phyloP scores from a whole-genome alignment of 176 grass and related monocot species.

The Rhynchospora tenuis region DNA sequence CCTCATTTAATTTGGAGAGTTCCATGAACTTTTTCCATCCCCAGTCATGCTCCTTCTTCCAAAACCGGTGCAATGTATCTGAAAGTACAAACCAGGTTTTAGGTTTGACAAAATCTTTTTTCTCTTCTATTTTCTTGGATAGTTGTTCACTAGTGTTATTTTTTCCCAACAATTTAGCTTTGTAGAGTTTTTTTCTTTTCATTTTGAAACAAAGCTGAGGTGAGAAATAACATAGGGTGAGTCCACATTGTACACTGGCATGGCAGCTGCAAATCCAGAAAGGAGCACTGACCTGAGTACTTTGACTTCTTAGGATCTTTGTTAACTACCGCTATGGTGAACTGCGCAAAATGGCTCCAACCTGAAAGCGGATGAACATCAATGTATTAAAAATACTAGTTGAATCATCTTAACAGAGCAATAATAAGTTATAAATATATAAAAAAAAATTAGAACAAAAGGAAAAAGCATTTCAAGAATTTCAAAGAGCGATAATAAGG shows the following conservation, averaged over 20 bases:
- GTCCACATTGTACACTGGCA: background rate
- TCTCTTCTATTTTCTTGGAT: background rate
- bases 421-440: background rate
- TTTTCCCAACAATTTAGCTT: background rate
- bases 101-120: background rate
- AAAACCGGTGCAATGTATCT: constrained; percentile 99
- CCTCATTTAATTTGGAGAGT: constrained; percentile 87
- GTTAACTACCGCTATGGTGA: constrained; percentile 99
- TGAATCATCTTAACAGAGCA: constrained; percentile 16
- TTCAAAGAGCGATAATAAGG: constrained; percentile 3
- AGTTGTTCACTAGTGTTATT: background rate
- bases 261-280: background rate
- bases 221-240: background rate
- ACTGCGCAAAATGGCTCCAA: constrained; percentile 96
- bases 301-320: constrained; percentile 99
- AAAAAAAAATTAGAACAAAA: constrained; percentile 8
- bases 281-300: constrained; percentile 73
- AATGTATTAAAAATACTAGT: background rate
- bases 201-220: background rate
- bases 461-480: background rate
- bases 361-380: constrained; percentile 43
- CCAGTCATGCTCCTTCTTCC: constrained; percentile 99
- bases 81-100: constrained; percentile 26
- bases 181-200: background rate
- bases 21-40: constrained; percentile 99